Evolutionary conservation across 2,329 filamentous ascomycete genomes (phyloP), one percentile per base, ranked within the genome.

Genomic region (Polychaeton citri): DNA sequence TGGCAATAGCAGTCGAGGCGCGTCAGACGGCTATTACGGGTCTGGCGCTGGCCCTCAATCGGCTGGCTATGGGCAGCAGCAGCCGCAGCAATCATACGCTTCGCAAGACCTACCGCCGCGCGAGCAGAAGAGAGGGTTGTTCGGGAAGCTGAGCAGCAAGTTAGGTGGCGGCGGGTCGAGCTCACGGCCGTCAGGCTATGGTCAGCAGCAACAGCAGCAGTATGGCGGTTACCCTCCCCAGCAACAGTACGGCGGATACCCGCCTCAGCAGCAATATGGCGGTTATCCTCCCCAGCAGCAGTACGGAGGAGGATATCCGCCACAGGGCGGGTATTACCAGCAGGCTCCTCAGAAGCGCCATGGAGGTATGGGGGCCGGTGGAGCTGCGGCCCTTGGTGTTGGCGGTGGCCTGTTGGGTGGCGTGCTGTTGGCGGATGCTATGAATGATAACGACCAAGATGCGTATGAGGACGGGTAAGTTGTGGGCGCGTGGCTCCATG

Each of bases 341-440:
- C 65, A 67, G 41, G 30, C 36, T 8, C 16, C 18, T 9, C 32
- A 21, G 16, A 15, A 21, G 16, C 32, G 20, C 17, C 9, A 64
- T 19, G 46, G 47, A 2, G 69, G 69, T 2, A 65, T 88, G 61
- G 82, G 83, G n/a, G 68, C 72, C 40, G 74, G 69, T 2, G 84
- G 82, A 33, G 84, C 78, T 35, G 75, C 79, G 6, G 82, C 82
- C 16, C 63, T 93, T 30, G 86, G 86, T 62, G 58, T 83, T 3
- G 86, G 85, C 46, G 86, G 80, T 43, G 86, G 86, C 57, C 52
- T 94, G 53, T 50, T 94, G 1, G 87, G 85, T 47, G 86, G 86
- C 37, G 72, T 75, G 42, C 43, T 93, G 49, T 59, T 93, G 20
- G 78, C 69, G 2, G 67, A 80, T 51, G 77, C 78, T 1, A 66